Evolutionary conservation across 768 basidiomycete genomes (phyloP), one percentile per base, ranked within the genome.

Genomic region (Artomyces pyxidatus): DNA sequence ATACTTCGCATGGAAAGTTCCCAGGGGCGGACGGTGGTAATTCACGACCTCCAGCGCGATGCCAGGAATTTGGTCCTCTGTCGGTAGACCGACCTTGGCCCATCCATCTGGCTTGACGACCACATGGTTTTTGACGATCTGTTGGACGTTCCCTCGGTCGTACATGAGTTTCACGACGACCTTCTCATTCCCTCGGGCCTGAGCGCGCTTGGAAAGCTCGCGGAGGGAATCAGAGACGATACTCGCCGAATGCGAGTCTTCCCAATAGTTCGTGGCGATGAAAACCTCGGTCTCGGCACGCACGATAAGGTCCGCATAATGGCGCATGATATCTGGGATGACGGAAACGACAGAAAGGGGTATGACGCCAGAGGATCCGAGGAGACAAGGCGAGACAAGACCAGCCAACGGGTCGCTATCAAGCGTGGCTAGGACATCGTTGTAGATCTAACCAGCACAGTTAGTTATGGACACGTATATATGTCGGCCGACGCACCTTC

Each of bases 1-100:
- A 58, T 77, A 84, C 59, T 86, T 85, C 40, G 78, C 75, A 55
- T 87, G 85, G 62, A 85, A 86, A 0, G 83, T 86, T 11, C 83
- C 82, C 3, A 81, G 61, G 19, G 80, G 52, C 3, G 77, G 76
- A 63, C 63, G 71, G 52, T 77, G 74, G 51, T 70, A 78, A 55
- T 78, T 78, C 54, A 83, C 65, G 29, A 84, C 75, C 59, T 85
- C 74, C 42, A 85, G 68, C 22, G 76, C 69, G 32, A 86, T 61
- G 50, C 80, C 75, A 2, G 76, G 77, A 25, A 86, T 78, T 48
- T 84, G 78, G 11, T 73, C 69, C 21, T 68, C 65, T 35, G 59
- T 63, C 0, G 83, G 83, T 0, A 82, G 60, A 47, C 73, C 69
- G 21, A 85, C 69, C 39, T 70, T 60, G 26, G 63, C 53, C 70